Evolutionary conservation across 176 grass and related monocot genomes (phyloP).

Genomic region (Oropetium thomaeum): DNA sequence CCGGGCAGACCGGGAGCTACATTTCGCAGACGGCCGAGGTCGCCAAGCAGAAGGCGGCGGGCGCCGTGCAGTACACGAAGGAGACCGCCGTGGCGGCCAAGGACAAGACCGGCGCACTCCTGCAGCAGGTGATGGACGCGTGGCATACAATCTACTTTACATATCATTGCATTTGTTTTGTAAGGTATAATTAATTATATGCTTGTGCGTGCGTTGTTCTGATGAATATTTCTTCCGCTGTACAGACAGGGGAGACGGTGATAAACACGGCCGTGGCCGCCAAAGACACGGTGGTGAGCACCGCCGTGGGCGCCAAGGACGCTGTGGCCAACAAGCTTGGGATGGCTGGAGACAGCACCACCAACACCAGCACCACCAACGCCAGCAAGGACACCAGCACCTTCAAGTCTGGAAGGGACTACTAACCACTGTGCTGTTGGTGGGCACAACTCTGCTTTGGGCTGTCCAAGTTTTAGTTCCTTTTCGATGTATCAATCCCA

Average conservation of each 20-base stretch:
- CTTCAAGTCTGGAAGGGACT: conserved; percentile 36
- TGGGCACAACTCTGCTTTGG: neutral
- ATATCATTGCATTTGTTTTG: too few relatives aligned
- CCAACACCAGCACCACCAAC: conserved; percentile 1
- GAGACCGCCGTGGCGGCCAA: conserved; percentile 50
- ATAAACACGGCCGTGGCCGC: conserved; percentile 14
- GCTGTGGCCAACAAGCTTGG: conserved; percentile 60
- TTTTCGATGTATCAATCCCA: neutral
- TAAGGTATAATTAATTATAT: too few relatives aligned
- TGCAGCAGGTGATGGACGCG: too few relatives aligned
- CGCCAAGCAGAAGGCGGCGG: conserved; percentile 39
- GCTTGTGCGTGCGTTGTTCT: too few relatives aligned
- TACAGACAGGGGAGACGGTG: conserved; percentile 37
- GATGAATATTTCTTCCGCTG: too few relatives aligned
- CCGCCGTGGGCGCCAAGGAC: conserved; percentile 48
- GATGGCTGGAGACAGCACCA: conserved; percentile 48
- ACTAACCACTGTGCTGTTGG: neutral
- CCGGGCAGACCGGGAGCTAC: conserved; percentile 30
- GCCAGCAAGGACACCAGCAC: conserved; percentile 32
- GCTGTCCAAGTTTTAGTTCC: neutral
- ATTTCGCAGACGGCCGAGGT: conserved; percentile 30
- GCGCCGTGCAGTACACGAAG: conserved; percentile 45
- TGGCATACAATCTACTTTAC: too few relatives aligned
- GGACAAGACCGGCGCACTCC: conserved; percentile 55
- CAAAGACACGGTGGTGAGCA: conserved; percentile 15